These are phyloP conservation scores for Amanita jacksonii DNA, from an alignment of 768 basidiomycete species.

Conservation along the genomic window DNA sequence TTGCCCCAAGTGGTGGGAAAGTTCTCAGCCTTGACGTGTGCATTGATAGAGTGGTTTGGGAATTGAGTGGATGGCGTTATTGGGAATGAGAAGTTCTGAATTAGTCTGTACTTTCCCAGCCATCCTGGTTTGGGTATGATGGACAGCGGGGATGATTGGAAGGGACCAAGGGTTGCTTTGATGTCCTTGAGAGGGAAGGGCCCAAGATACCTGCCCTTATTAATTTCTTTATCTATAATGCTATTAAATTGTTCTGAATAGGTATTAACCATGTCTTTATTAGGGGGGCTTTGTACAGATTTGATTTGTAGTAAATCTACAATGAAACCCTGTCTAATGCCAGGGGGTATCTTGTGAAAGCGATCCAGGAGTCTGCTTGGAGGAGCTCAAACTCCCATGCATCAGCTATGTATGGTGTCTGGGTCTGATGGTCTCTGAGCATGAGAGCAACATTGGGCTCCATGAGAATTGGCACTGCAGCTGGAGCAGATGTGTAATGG, in stretches of 20 bases:
- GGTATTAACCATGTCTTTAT: background rate
- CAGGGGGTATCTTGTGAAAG: background rate
- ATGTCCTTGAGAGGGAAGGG: background rate
- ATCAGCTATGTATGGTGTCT: background rate
- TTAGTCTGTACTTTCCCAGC: constrained; percentile 13
- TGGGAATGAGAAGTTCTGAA: constrained; percentile 22
- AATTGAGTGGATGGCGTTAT: background rate
- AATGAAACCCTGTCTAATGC: background rate
- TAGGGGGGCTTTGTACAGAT: background rate
- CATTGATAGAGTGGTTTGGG: constrained; percentile 16
- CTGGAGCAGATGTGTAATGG: background rate
- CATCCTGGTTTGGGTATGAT: constrained; percentile 19
- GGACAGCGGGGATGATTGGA: constrained; percentile 20
- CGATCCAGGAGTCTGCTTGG: background rate
- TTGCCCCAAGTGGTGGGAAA: constrained; percentile 26
- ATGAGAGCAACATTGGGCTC: background rate
- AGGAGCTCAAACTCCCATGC: background rate
- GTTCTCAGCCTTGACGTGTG: constrained; percentile 12
- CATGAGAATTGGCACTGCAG: background rate
- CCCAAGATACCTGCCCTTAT: constrained; percentile 1
- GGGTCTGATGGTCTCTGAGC: background rate
- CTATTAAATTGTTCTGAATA: background rate
- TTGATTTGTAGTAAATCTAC: background rate
- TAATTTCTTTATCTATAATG: background rate
- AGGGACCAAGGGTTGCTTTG: constrained; percentile 15